phyloP scores from a whole-genome alignment of 306 rosid species.

The Spatholobus suberectus region DNA sequence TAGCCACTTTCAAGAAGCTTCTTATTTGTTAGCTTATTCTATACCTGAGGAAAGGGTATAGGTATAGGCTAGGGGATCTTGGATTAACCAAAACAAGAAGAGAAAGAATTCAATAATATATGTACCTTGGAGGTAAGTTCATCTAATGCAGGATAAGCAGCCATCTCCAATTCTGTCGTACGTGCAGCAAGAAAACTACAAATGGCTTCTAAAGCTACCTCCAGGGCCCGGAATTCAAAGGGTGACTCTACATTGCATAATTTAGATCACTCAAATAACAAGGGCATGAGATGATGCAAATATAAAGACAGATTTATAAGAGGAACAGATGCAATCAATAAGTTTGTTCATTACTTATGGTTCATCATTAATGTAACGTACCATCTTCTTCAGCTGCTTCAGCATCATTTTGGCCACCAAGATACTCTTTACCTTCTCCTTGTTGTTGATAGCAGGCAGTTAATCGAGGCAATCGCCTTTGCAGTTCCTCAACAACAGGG shows the following conservation, averaged over 20 bases:
- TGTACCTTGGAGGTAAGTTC: conserved; percentile 91
- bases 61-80: neutral
- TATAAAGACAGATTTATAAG: conserved; percentile 19
- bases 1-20: conserved; percentile 17
- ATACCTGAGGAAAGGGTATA: conserved; percentile 2
- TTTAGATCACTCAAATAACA: conserved; percentile 47
- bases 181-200: conserved; percentile 98
- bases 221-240: conserved; percentile 95
- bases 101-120: conserved; percentile 33
- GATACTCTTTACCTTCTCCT: conserved; percentile 55
- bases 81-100: conserved; percentile 26
- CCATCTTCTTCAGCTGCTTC: conserved; percentile 90
- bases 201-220: conserved; percentile 96
- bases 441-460: conserved; percentile 31
- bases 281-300: conserved; percentile 24
- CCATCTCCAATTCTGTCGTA: conserved; percentile 87
- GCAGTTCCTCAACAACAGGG: conserved; percentile 92
- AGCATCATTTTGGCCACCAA: conserved; percentile 56
- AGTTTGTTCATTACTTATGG: neutral
- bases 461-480: conserved; percentile 76
- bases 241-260: conserved; percentile 79
- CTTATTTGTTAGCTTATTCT: conserved; percentile 8
- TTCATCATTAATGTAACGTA: conserved; percentile 41
- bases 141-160: conserved; percentile 95
- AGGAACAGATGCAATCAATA: conserved; percentile 22